Conservation (phyloP, 2,329 filamentous ascomycete species). For the Aureobasidium sp. region DNA sequence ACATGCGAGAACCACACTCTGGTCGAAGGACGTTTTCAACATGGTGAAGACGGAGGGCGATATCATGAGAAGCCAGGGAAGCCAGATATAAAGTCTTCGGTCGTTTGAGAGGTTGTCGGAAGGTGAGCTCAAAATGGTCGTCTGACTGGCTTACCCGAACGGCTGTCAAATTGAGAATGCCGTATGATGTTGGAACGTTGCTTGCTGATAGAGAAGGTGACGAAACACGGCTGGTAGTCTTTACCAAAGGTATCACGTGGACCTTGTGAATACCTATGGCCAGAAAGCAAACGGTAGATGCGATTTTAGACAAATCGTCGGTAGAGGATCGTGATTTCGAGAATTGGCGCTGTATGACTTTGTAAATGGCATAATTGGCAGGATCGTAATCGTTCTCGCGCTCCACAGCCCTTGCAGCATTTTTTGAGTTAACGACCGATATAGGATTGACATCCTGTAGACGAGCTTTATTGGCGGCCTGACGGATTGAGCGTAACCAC, state of each 20-base stretch:
- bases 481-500: conserved; percentile 58
- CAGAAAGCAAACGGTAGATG: conserved; percentile 60
- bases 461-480: conserved; percentile 51
- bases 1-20: conserved; percentile 58
- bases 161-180: conserved; percentile 55
- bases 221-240: conserved; percentile 46
- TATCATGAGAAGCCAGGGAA: conserved; percentile 57
- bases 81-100: conserved; percentile 54
- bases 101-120: conserved; percentile 49
- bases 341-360: conserved; percentile 58
- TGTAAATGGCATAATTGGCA: conserved; percentile 60
- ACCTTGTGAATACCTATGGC: conserved; percentile 63
- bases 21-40: conserved; percentile 58
- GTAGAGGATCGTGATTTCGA: conserved; percentile 53
- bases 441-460: conserved; percentile 47
- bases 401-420: conserved; percentile 56
- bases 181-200: conserved; percentile 41
- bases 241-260: conserved; percentile 60
- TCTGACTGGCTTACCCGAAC: conserved; percentile 55
- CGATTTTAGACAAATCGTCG: conserved; percentile 60
- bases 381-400: conserved; percentile 63
- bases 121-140: conserved; percentile 60
- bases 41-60: conserved; percentile 55
- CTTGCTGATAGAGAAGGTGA: conserved; percentile 41
- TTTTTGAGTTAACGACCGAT: conserved; percentile 54